Conservation (phyloP, 352 stramenopile species). For the Phytophthora kernoviae region DNA sequence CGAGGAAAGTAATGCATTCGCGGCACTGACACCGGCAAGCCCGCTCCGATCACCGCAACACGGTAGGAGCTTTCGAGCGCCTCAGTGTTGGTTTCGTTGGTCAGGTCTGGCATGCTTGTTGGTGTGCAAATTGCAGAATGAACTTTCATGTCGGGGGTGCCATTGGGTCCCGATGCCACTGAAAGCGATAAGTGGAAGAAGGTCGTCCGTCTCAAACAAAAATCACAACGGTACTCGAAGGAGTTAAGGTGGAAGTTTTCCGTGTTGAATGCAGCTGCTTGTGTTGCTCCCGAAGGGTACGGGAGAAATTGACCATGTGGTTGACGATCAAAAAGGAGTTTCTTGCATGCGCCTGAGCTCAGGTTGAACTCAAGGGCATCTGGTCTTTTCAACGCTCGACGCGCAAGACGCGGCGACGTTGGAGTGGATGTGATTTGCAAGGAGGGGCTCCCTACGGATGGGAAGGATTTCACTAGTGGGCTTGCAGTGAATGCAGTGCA, state of each 20-base stretch:
- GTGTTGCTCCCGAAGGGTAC: background rate
- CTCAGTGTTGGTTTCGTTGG: conserved; percentile 14
- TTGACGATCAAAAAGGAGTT: background rate
- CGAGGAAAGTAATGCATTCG: conserved; percentile 48
- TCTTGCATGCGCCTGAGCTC: background rate
- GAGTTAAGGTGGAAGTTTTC: background rate
- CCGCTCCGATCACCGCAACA: conserved; percentile 57
- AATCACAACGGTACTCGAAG: no score
- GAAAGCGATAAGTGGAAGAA: background rate
- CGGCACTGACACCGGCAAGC: conserved; percentile 49
- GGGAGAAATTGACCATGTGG: conserved; percentile 12
- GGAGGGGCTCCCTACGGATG: no score
- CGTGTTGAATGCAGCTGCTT: conserved; percentile 30
- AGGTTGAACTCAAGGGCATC: background rate
- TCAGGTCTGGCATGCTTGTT: conserved; percentile 22
- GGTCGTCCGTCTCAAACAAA: background rate
- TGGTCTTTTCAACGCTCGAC: background rate
- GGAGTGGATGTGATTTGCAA: background rate
- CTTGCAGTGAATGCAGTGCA: no score
- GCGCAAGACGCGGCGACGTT: conserved; percentile 6
- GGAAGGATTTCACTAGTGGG: background rate
- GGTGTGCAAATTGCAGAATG: conserved; percentile 32
- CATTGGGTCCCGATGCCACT: no score
- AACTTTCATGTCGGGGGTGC: conserved; percentile 2
- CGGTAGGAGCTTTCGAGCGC: conserved; percentile 29